A percentile compares a stretch with the other conserved stretches of the same genome.
These are phyloP conservation scores for Ustilago cynodontis DNA, from an alignment of 1,284 basidiomycete genomes.

Conservation along the genomic window DNA sequence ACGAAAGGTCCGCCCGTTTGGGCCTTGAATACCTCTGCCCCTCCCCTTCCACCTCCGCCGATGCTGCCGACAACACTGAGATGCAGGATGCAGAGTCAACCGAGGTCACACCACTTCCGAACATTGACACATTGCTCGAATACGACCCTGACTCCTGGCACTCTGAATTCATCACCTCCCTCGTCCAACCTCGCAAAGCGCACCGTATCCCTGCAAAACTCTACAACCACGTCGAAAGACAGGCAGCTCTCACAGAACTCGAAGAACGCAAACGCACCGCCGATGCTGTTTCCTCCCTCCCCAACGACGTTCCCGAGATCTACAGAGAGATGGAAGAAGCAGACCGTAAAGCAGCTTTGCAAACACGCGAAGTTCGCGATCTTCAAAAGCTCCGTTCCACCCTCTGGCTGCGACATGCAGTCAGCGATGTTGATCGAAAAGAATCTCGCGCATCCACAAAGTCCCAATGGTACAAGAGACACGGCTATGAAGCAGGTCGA, in stretches of 20 bases:
- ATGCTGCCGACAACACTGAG: background rate
- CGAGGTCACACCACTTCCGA: constrained; percentile 25
- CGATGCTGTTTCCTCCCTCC: constrained; percentile 31
- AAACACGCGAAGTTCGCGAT: constrained; percentile 32
- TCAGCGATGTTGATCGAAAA: constrained; percentile 61
- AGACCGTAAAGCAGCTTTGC: constrained; percentile 33
- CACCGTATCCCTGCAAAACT: constrained; percentile 57
- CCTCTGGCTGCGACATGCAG: constrained; percentile 60
- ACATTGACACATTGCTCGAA: constrained; percentile 37
- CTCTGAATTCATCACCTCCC: constrained; percentile 35
- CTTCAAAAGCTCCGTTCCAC: constrained; percentile 42
- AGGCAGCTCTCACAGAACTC: constrained; percentile 34
- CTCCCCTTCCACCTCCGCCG: background rate
- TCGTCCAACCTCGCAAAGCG: constrained; percentile 53
- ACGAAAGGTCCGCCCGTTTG: constrained; percentile 50
- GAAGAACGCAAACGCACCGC: constrained; percentile 11
- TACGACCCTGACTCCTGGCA: constrained; percentile 46
- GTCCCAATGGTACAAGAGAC: constrained; percentile 66
- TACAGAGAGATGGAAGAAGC: constrained; percentile 66
- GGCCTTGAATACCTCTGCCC: constrained; percentile 61
- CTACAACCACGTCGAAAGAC: constrained; percentile 61
- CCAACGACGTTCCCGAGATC: constrained; percentile 64
- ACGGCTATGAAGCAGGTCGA: constrained; percentile 64
- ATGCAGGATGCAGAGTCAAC: constrained; percentile 15
- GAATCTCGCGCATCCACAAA: constrained; percentile 46